phyloP scores from a whole-genome alignment of 805 yeast genomes.

The Kluyveromyces starmeri region DNA sequence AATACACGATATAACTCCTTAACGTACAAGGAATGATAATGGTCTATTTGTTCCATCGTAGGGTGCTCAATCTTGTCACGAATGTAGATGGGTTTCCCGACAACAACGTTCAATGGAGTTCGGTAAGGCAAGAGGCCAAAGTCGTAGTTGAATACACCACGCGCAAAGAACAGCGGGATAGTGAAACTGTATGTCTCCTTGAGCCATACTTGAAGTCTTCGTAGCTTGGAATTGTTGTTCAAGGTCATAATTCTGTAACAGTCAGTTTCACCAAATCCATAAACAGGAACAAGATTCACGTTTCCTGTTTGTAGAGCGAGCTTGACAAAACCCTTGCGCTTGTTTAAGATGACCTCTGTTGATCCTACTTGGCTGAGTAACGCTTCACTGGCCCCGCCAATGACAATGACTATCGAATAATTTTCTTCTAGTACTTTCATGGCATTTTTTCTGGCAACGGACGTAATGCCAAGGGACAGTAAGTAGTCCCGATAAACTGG shows the following conservation, averaged over 20 bases:
- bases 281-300: slow-evolving; percentile 73
- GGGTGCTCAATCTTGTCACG: slow-evolving; percentile 40
- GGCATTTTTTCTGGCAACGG: slow-evolving; percentile 73
- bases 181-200: slow-evolving; percentile 74
- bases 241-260: slow-evolving; percentile 45
- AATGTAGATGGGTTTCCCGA: slow-evolving; percentile 58
- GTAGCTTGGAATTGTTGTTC: slow-evolving; percentile 36
- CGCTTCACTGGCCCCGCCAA: slow-evolving; percentile 95
- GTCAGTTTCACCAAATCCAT: slow-evolving; percentile 84
- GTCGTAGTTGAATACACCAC: slow-evolving; percentile 88
- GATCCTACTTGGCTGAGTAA: slow-evolving; percentile 52
- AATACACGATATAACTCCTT: slow-evolving; percentile 54
- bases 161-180: slow-evolving; percentile 80
- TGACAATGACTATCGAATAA: slow-evolving; percentile 77
- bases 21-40: slow-evolving; percentile 65
- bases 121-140: slow-evolving; percentile 86
- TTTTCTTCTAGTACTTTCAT: slow-evolving; percentile 51
- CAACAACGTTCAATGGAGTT: slow-evolving; percentile 66
- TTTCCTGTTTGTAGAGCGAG: slow-evolving; percentile 76
- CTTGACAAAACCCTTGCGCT: slow-evolving; percentile 82
- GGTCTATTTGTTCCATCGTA: slow-evolving; percentile 43
- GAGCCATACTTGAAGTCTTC: slow-evolving; percentile 59
- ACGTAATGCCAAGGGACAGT: slow-evolving; percentile 69
- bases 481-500: slow-evolving; percentile 87
- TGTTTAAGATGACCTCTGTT: slow-evolving; percentile 61